phyloP scores from a whole-genome alignment of 306 rosid genomes.

The Citrullus colocynthis region DNA sequence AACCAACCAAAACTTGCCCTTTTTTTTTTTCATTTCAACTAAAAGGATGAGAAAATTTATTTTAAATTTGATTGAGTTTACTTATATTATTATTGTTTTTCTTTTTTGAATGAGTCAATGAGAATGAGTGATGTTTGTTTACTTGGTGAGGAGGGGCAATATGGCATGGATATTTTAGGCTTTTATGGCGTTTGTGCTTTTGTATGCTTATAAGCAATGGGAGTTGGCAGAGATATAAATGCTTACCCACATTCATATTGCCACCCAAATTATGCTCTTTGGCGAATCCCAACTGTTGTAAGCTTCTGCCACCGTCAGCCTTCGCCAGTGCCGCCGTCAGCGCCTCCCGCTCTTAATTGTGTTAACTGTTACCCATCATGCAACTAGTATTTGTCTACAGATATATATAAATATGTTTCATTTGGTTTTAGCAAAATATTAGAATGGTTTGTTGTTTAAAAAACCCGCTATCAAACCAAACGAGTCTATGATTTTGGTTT shows the following conservation, averaged over 20 bases:
- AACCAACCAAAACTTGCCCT: background rate
- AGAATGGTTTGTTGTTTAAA: too few relatives aligned
- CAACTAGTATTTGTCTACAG: too few relatives aligned
- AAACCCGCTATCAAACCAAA: too few relatives aligned
- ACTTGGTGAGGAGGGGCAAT: background rate
- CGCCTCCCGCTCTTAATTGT: too few relatives aligned
- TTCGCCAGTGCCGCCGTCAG: too few relatives aligned
- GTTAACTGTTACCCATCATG: too few relatives aligned
- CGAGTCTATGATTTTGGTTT: too few relatives aligned
- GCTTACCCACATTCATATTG: background rate
- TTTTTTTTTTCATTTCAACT: background rate
- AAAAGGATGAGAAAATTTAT: background rate
- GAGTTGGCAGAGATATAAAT: background rate
- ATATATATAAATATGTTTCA: too few relatives aligned
- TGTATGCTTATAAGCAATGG: background rate
- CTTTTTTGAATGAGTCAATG: background rate
- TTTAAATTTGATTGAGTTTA: background rate
- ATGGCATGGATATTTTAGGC: background rate
- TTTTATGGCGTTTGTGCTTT: background rate
- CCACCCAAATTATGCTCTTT: background rate
- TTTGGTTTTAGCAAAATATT: too few relatives aligned
- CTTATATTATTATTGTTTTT: background rate
- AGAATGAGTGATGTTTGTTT: background rate
- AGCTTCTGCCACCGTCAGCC: too few relatives aligned
- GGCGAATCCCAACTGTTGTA: background rate